Evolutionary conservation across 345 rosid genomes (phyloP).

Genomic region (Gossypium thurberi): DNA sequence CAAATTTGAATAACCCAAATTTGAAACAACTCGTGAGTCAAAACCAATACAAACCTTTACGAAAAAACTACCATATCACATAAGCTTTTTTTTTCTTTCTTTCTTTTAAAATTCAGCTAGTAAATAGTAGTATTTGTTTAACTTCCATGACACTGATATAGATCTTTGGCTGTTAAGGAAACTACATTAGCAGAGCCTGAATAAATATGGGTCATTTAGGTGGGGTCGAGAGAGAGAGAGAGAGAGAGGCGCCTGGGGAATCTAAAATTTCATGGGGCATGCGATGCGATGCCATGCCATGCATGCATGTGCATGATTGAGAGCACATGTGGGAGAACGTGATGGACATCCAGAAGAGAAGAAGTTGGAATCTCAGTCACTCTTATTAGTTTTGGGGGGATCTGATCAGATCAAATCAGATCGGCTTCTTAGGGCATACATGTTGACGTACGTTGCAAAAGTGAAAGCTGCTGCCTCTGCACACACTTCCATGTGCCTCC

Average conservation of each 20-base stretch:
- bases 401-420: neutral
- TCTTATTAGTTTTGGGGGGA: neutral
- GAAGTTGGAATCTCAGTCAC: slow-evolving; percentile 27
- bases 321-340: slow-evolving; percentile 35
- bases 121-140: neutral
- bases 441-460: neutral
- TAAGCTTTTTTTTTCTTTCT: neutral
- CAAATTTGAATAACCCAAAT: too few species aligned
- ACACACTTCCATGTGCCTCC: neutral
- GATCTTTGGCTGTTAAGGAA: slow-evolving; percentile 10
- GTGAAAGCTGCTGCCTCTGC: neutral
- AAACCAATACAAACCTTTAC: too few species aligned
- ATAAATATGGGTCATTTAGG: neutral
- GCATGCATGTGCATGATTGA: slow-evolving; percentile 14
- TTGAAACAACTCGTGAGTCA: too few species aligned
- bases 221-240: neutral
- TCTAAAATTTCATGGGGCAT: slow-evolving; percentile 5
- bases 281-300: neutral
- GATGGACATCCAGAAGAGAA: slow-evolving; percentile 8
- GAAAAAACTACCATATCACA: neutral
- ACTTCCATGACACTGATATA: too few species aligned
- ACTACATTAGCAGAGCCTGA: neutral
- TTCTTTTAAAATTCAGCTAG: neutral
- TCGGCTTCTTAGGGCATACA: neutral
- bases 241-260: neutral